Evolutionary conservation across 306 rosid genomes (phyloP).

Genomic region (Ochetophila trinervis): DNA sequence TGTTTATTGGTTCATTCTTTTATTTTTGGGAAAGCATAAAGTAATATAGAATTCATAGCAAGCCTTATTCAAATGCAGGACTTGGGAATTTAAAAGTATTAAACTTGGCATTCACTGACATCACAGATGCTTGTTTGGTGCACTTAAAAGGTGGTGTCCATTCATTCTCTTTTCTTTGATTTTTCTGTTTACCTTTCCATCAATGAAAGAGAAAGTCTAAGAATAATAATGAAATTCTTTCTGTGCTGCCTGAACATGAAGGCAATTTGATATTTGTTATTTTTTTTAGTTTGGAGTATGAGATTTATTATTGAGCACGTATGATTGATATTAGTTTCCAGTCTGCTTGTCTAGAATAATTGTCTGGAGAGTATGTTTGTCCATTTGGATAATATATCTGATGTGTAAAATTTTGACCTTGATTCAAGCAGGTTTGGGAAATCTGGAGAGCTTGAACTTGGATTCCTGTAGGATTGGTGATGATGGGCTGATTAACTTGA

Average conservation of each 20-base stretch:
- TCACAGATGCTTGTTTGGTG: conserved; percentile 66
- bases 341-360: no score
- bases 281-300: background rate
- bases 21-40: background rate
- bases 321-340: no score
- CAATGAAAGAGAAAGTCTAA: conserved; percentile 3
- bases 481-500: conserved; percentile 71
- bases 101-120: conserved; percentile 72
- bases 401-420: background rate
- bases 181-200: conserved; percentile 3
- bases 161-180: background rate
- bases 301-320: background rate
- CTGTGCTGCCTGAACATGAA: conserved; percentile 1
- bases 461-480: conserved; percentile 85
- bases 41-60: conserved; percentile 10
- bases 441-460: conserved; percentile 84
- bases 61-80: conserved; percentile 46
- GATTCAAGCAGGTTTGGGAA: conserved; percentile 58
- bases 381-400: background rate
- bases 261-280: background rate
- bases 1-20: conserved; percentile 8
- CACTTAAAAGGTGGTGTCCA: conserved; percentile 69
- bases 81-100: conserved; percentile 64
- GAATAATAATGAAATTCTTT: background rate
- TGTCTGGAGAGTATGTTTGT: background rate